Base-by-base conservation (phyloP, 75 land plant genomes). In the Pseudotsuga menziesii region DNA sequence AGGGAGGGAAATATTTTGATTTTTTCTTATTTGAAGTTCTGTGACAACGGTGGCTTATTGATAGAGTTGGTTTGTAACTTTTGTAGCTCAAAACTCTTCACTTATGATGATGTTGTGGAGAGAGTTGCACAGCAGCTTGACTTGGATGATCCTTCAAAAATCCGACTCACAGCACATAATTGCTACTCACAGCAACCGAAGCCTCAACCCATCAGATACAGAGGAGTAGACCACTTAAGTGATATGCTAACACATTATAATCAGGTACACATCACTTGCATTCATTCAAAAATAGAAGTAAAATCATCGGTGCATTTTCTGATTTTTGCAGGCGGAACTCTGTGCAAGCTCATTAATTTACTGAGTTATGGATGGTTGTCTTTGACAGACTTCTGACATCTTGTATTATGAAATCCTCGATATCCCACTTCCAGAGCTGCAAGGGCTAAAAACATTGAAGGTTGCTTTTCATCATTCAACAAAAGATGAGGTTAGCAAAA, bases 321-420 rank as follows among this genome's bases (percentile, higher is more conserved):
- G 52, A 63, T 77, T 62, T 35, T 35, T 66, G 17, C 16, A 4
- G 32, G 29, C 4, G 70, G 13, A 35, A 29, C 70, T 66, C 35
- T 35, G 74, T 48, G 54, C 54, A 2, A 48, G 54, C 54, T 48
- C 54, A 8, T 48, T 12, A 48, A 19, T 66, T 27, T 32, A 16
- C 70, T 66, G 35, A 58, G 19, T 39, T 77, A 20, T 69, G 77
- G 32, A 57, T 75, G 13, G 19, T n/a, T 57, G 55, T 56, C 12
- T 75, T 72, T 58, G 58, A 29, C 89, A 97, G 98, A 94, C 81
- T n/a, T 97, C 99, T 5, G 98, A 97, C 75, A 88, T 97, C 19
- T 79, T 97, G 58, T 97, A 97, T 61, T 97, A 92, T 85, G 99
- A 97, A 87, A 91, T 91, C 7, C 76, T 97, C 80, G 98, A 97